A percentile compares a stretch with the other conserved stretches of the same genome.
phyloP scores from a whole-genome alignment of 768 basidiomycete genomes.

The Tubosaeta sp. region DNA sequence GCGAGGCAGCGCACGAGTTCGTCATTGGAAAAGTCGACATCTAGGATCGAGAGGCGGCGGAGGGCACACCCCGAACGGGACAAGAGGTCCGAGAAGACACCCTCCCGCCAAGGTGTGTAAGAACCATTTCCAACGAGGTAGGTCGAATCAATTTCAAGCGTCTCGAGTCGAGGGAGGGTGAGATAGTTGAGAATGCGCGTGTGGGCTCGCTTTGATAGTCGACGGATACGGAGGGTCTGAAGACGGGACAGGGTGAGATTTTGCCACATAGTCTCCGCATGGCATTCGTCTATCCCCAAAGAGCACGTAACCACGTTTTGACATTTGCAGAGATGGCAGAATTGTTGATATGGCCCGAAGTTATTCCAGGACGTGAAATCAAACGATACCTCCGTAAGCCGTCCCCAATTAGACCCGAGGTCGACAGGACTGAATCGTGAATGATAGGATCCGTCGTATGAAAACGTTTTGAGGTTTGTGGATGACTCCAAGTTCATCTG shows the following conservation, averaged over 20 bases:
- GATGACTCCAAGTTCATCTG: conserved; percentile 7
- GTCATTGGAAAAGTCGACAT: conserved; percentile 10
- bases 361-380: background rate
- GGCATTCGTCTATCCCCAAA: conserved; percentile 11
- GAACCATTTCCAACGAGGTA: background rate
- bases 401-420: conserved; percentile 6
- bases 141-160: conserved; percentile 15
- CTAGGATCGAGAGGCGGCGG: conserved; percentile 7
- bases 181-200: conserved; percentile 6
- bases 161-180: conserved; percentile 12
- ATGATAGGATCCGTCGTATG: conserved; percentile 1
- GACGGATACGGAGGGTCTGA: conserved; percentile 14
- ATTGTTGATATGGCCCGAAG: background rate
- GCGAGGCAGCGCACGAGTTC: conserved; percentile 18
- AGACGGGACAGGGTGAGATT: conserved; percentile 6
- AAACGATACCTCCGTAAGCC: conserved; percentile 11
- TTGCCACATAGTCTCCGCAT: background rate
- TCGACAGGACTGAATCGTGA: background rate
- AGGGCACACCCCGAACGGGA: conserved; percentile 14
- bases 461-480: conserved; percentile 12
- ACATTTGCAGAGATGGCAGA: conserved; percentile 6
- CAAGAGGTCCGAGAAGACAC: conserved; percentile 13
- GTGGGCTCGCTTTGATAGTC: background rate
- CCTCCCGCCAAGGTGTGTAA: background rate
- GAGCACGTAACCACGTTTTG: conserved; percentile 16